Conservation (phyloP, 768 basidiomycete species). For the Boletus edulis region DNA sequence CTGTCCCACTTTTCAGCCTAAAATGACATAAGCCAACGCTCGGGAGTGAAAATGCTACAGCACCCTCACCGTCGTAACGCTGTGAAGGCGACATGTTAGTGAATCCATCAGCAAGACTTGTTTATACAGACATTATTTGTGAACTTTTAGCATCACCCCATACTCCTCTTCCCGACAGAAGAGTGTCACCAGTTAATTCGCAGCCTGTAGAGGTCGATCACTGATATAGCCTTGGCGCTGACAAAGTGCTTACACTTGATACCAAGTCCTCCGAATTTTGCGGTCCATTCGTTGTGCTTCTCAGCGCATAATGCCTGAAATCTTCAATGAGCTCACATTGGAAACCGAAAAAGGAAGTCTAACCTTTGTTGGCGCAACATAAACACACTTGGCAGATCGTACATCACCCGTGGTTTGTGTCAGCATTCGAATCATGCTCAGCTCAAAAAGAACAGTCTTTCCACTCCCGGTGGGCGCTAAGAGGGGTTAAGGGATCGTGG, state of each 20-base stretch:
- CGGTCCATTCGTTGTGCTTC: slow-evolving; percentile 77
- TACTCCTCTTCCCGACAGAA: slow-evolving; percentile 56
- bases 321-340: neutral
- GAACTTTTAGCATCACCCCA: slow-evolving; percentile 76
- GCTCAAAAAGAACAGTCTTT: slow-evolving; percentile 93
- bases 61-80: slow-evolving; percentile 70
- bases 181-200: slow-evolving; percentile 92
- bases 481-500: slow-evolving; percentile 2
- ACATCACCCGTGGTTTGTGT: slow-evolving; percentile 35
- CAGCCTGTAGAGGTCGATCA: slow-evolving; percentile 49
- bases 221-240: neutral
- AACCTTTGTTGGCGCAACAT: slow-evolving; percentile 93
- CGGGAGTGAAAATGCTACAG: neutral
- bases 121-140: slow-evolving; percentile 67
- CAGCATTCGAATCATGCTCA: slow-evolving; percentile 80
- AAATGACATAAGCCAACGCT: neutral
- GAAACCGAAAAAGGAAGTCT: neutral
- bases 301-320: slow-evolving; percentile 84
- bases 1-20: slow-evolving; percentile 98
- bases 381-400: slow-evolving; percentile 67
- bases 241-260: slow-evolving; percentile 58
- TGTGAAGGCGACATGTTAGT: slow-evolving; percentile 25
- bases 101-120: neutral
- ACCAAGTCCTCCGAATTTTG: slow-evolving; percentile 74
- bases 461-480: slow-evolving; percentile 94